These are phyloP conservation scores for Excoecaria cochinchinensis DNA, from an alignment of 345 rosid genomes.

Conservation along the genomic window DNA sequence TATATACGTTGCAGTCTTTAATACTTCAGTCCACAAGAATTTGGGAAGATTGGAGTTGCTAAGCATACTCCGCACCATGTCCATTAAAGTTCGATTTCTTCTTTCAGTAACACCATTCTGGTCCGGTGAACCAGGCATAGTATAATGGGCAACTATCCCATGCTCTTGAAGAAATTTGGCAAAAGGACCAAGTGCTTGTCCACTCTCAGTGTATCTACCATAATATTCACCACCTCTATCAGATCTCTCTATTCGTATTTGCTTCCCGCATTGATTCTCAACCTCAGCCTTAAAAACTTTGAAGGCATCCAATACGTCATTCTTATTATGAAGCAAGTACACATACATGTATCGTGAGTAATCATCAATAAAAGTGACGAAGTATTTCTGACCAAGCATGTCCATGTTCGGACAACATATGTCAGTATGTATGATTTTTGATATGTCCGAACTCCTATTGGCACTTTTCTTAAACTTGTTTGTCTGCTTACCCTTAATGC, in stretches of 20 bases:
- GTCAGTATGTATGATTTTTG: neutral
- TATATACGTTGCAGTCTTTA: conserved; percentile 1
- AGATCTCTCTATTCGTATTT: too few species aligned
- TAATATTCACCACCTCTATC: too few species aligned
- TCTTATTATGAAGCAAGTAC: too few species aligned
- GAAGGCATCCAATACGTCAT: too few species aligned
- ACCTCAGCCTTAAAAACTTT: too few species aligned
- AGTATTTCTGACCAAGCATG: too few species aligned
- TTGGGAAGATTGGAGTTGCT: neutral
- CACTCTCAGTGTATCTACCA: too few species aligned
- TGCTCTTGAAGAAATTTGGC: too few species aligned
- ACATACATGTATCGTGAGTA: too few species aligned
- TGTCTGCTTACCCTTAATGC: neutral
- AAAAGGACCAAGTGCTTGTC: too few species aligned
- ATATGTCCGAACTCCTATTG: neutral
- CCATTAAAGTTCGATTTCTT: neutral
- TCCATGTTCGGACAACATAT: neutral
- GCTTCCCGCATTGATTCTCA: too few species aligned
- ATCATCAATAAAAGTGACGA: too few species aligned
- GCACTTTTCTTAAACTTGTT: neutral
- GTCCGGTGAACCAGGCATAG: neutral
- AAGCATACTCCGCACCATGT: neutral
- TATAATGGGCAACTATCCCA: neutral
- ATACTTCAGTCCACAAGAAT: neutral
- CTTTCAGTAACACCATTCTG: conserved; percentile 8